Percentiles rank a stretch among this genome's conserved stretches.
Evolutionary conservation across 805 yeast species (phyloP).

Genomic region (Metschnikowia vanudenii): DNA sequence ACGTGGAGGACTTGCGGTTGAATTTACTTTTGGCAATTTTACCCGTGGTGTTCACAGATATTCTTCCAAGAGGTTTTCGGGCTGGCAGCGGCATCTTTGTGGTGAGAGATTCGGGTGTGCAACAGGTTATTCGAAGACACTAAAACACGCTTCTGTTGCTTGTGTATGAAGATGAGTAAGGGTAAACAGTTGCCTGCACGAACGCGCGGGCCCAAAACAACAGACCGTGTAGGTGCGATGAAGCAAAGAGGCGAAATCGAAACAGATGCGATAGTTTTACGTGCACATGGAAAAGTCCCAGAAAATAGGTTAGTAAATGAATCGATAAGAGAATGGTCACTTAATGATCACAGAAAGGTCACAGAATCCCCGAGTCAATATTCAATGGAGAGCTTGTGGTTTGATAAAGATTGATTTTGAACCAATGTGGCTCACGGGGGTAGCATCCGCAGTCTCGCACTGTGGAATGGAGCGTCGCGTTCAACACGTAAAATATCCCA

Average conservation of each 20-base stretch:
- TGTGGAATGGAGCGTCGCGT: too few relatives aligned
- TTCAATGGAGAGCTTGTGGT: too few relatives aligned
- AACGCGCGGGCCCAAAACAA: not conserved
- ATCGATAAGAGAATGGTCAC: too few relatives aligned
- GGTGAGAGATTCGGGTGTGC: too few relatives aligned
- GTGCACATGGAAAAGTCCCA: not conserved
- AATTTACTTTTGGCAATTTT: not conserved
- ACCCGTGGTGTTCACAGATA: constrained; percentile 6
- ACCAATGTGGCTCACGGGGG: too few relatives aligned
- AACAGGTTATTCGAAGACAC: too few relatives aligned
- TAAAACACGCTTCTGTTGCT: not conserved
- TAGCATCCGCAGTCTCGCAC: too few relatives aligned
- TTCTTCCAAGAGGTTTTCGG: constrained; percentile 6
- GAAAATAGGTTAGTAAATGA: too few relatives aligned
- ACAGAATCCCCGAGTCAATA: too few relatives aligned
- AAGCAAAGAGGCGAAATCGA: not conserved
- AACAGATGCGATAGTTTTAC: not conserved
- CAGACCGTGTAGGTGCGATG: not conserved
- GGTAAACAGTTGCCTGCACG: constrained; percentile 5
- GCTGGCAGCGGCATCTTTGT: constrained; percentile 4
- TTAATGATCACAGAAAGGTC: too few relatives aligned
- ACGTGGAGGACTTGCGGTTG: constrained; percentile 1
- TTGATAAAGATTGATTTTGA: too few relatives aligned
- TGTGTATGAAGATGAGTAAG: not conserved
- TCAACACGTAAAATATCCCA: too few relatives aligned